Evolutionary conservation across 2,329 filamentous ascomycete genomes (phyloP), one percentile per base, ranked within the genome.

Genomic region (Aureobasidium mangrovei): DNA sequence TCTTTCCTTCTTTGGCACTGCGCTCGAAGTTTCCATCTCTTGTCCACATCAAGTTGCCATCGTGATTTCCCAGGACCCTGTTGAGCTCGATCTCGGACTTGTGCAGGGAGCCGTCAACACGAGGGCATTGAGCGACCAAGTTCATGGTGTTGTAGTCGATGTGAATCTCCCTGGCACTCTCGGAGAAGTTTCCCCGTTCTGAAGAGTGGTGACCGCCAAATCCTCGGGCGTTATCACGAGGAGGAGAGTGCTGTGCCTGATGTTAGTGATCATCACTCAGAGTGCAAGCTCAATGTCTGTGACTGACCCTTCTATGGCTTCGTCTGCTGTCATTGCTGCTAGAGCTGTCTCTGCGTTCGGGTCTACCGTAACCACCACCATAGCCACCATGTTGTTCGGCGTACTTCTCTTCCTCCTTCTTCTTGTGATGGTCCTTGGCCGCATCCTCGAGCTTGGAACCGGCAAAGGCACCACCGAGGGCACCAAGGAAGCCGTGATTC

Each of bases 401-500:
- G 24, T 43, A 39, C 39, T 61, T 56, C 33, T 60, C 54, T 33
- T 60, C 57, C 44, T 62, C 59, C 27, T 66, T 59, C 57, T 69
- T 64, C 61, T 68, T 67, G 31, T 74, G 70, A 57, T 70, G 65
- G 38, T 72, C 67, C 66, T 80, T 80, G 60, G 70, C 59, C 57
- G 76, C 74, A 59, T 81, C 74, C 60, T 81, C 77, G 1, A 80
- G 60, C 59, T 80, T 76, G 61, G 71, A 75, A 2, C 80, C 80
- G 1, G 76, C 61, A 10, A 83, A 68, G 0, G 79, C 79, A 42
- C 80, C 80, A 7, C 77, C 77, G 39, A 83, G 62, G 1, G 78
- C 76, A 10, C 80, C 80, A 2, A 83, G 61, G n/a, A 83, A 63
- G 4, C 77, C 77, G 59, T 80, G 77, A 26, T 75, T 72, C 64